A percentile compares a stretch with the other conserved stretches of the same genome.
Conservation (phyloP, 2,329 filamentous ascomycete genomes). For the Cladophialophora immunda region DNA sequence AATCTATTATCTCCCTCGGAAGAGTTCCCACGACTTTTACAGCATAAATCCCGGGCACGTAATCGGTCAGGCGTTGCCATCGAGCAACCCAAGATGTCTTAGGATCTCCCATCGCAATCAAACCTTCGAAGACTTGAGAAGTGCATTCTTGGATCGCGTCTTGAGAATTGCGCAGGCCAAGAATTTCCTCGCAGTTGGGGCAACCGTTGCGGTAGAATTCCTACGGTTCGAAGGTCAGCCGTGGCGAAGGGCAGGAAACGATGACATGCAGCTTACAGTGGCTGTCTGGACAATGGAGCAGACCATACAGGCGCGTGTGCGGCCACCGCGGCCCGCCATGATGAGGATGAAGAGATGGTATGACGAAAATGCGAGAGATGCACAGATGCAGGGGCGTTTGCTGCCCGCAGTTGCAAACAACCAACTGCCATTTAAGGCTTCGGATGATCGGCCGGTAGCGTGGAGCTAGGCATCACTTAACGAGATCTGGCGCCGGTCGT, state of each 20-base stretch:
- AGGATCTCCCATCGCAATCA: slow-evolving; percentile 87
- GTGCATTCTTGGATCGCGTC: slow-evolving; percentile 93
- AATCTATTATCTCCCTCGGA: slow-evolving; percentile 64
- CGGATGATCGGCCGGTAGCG: slow-evolving; percentile 29
- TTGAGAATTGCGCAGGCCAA: slow-evolving; percentile 78
- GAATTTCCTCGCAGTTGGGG: slow-evolving; percentile 94
- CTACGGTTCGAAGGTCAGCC: slow-evolving; percentile 53
- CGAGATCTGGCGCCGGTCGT: background rate
- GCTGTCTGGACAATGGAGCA: slow-evolving; percentile 92
- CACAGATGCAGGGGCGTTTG: background rate
- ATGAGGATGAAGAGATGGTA: slow-evolving; percentile 14
- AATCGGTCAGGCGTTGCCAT: slow-evolving; percentile 90
- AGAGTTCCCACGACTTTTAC: slow-evolving; percentile 86
- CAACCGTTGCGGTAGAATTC: slow-evolving; percentile 88
- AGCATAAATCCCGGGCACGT: slow-evolving; percentile 89
- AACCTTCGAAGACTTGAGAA: slow-evolving; percentile 92
- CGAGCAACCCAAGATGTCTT: slow-evolving; percentile 90
- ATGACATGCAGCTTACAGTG: slow-evolving; percentile 61
- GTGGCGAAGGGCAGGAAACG: background rate
- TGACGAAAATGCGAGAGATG: slow-evolving; percentile 3
- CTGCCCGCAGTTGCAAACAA: background rate
- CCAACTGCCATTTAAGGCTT: slow-evolving; percentile 20
- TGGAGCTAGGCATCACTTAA: background rate
- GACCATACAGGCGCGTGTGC: slow-evolving; percentile 97
- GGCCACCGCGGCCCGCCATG: slow-evolving; percentile 70